A percentile compares a stretch with the other conserved stretches of the same genome.
phyloP scores from a whole-genome alignment of 805 yeast species.

The Jamesozyma gamospora region DNA sequence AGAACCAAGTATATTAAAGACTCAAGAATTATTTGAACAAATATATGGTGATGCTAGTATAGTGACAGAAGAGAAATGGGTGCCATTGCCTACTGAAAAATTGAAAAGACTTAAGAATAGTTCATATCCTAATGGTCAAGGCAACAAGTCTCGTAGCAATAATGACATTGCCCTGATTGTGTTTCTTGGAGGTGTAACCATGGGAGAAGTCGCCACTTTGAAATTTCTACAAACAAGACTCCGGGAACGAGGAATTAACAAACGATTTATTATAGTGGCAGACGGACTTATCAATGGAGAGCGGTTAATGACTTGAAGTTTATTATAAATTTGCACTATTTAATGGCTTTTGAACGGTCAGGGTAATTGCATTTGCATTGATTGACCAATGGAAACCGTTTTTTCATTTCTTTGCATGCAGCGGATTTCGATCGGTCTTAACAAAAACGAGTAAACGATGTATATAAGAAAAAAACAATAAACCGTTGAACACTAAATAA shows the following conservation, averaged over 20 bases:
- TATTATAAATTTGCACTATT: too few relatives aligned
- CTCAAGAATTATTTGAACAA: constrained; percentile 18
- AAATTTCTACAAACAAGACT: constrained; percentile 44
- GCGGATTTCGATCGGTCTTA: constrained; percentile 1
- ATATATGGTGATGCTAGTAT: constrained; percentile 17
- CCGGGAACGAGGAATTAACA: constrained; percentile 28
- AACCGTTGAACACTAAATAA: too few relatives aligned
- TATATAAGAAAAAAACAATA: not conserved
- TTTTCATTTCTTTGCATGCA: not conserved
- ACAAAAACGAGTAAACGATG: not conserved
- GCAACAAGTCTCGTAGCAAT: constrained; percentile 1
- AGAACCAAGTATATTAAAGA: constrained; percentile 16
- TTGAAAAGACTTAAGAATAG: not conserved
- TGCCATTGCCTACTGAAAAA: constrained; percentile 9
- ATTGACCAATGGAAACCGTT: not conserved
- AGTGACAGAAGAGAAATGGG: constrained; percentile 17
- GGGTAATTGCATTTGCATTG: not conserved
- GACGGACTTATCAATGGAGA: constrained; percentile 40
- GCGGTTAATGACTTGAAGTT: constrained; percentile 7
- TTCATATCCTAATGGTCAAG: not conserved
- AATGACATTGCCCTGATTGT: constrained; percentile 36
- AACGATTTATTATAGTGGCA: constrained; percentile 36
- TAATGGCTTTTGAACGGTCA: not conserved
- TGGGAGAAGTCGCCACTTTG: constrained; percentile 71
- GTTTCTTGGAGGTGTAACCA: constrained; percentile 76